Evolutionary conservation across 129 eudicot genomes (phyloP).

Genomic region (Kitagawia praeruptora): DNA sequence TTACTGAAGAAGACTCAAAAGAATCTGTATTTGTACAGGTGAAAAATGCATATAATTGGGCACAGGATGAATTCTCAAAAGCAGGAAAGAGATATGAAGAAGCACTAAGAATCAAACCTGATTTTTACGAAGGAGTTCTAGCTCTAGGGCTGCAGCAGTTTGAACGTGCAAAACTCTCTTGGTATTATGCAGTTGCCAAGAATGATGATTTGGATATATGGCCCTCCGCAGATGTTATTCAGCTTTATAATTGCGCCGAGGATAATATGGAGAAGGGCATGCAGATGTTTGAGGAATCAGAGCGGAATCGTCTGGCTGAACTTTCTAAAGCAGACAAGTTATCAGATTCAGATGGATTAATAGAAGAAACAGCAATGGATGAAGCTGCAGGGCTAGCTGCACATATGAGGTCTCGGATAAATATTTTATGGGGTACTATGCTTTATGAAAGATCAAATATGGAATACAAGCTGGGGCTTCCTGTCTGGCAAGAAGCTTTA

Average conservation of each 20-base stretch:
- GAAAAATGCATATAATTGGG: constrained; percentile 56
- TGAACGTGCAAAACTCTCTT: constrained; percentile 82
- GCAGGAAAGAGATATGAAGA: constrained; percentile 71
- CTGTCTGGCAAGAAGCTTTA: constrained; percentile 85
- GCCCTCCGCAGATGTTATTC: constrained; percentile 50
- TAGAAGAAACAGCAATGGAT: constrained; percentile 35
- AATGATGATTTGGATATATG: constrained; percentile 50
- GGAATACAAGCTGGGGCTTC: constrained; percentile 70
- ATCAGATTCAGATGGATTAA: constrained; percentile 27
- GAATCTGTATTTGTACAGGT: constrained; percentile 38
- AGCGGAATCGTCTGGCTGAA: constrained; percentile 27
- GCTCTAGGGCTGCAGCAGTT: constrained; percentile 83
- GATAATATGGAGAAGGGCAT: constrained; percentile 81
- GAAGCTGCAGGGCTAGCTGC: constrained; percentile 58
- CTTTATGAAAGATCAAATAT: constrained; percentile 87
- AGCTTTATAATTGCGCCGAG: constrained; percentile 72
- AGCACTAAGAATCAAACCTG: constrained; percentile 62
- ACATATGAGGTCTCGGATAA: constrained; percentile 57
- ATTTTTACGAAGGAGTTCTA: constrained; percentile 70
- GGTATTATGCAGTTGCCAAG: constrained; percentile 65
- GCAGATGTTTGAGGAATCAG: constrained; percentile 61
- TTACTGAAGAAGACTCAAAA: constrained; percentile 34
- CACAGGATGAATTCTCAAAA: constrained; percentile 52
- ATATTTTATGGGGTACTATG: constrained; percentile 79
- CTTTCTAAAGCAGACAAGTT: constrained; percentile 33